Evolutionary conservation across 108 stramenopile species (phyloP), one percentile per base, ranked within the genome.

Genomic region (Fragilariopsis cylindrus): DNA sequence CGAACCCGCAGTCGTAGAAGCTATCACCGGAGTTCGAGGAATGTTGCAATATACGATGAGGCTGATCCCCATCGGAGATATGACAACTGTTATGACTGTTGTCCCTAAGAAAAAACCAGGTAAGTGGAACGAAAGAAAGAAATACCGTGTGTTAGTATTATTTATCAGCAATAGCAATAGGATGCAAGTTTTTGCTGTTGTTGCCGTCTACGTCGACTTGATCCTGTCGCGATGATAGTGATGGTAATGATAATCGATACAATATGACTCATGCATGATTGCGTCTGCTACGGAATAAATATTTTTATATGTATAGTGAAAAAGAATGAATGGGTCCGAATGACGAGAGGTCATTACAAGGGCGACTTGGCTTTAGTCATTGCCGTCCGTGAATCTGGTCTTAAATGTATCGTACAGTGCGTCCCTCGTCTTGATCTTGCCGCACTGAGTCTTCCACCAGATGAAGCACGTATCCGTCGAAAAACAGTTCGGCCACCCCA

Each of bases 71-170:
- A 93, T 97, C 70, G 60, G 79, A 7, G 97, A 99, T 67, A 99
- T 99, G 97, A 96, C 98, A 8, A 93, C 96, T 7, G 95, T 98
- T 54, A 91, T 99, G 87, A 93, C 84, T 39, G 96, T 98, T 39
- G 81, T 78, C 30, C 87, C 93, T 13, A 92, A 86, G 60, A 96
- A 93, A 73, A 92, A 92, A 76, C 93, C 93, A 58, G 91, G 88
- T 92, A 83, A 60, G 90, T 84, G 18, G 43, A 7, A 40, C 57
- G 30, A 30, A 30, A 30, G 30, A 30, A 30, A 48, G 39, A 50
- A 21, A 15, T 53, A 12, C 50, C 40, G 8, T 30, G 30, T 30
- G 30, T 30, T 30, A 30, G 30, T 30, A 30, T 30, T 30, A 30
- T 30, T n/a, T 13, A 18, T 52, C 41, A 55, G 66, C 65, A n/a